These are phyloP conservation scores for Neurospora crassa DNA, from an alignment of 2,329 filamentous ascomycete genomes.

Conservation along the genomic window DNA sequence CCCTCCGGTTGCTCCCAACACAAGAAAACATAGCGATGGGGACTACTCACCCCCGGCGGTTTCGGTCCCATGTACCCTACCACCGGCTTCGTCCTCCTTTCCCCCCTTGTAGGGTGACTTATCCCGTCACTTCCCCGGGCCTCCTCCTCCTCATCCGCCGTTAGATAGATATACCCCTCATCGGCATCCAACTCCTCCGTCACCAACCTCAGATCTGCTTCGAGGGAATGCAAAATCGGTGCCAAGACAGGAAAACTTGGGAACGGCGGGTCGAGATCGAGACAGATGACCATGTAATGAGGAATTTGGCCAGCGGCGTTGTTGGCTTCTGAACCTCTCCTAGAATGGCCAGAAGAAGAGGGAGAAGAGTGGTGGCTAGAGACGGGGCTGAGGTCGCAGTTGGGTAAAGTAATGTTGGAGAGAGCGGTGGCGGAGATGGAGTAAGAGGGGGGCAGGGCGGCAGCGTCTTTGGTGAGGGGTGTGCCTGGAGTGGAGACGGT, in stretches of 20 bases:
- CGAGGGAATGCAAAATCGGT: slow-evolving; percentile 39
- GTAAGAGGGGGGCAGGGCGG: slow-evolving; percentile 6
- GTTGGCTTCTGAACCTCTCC: not conserved
- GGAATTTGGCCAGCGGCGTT: slow-evolving; percentile 3
- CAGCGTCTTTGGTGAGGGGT: slow-evolving; percentile 3
- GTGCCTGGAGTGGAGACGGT: slow-evolving; percentile 8
- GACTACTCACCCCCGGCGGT: slow-evolving; percentile 34
- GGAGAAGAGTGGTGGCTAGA: slow-evolving; percentile 1
- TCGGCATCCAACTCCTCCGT: slow-evolving; percentile 5
- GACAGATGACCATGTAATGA: slow-evolving; percentile 29
- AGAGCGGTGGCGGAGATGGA: slow-evolving; percentile 11
- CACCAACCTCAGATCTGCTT: slow-evolving; percentile 25
- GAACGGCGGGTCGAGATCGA: slow-evolving; percentile 40
- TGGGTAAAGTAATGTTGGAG: slow-evolving; percentile 9
- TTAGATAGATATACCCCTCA: slow-evolving; percentile 8
- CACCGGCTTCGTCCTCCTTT: slow-evolving; percentile 16
- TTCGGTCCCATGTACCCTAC: slow-evolving; percentile 34
- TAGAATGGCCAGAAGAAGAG: not conserved
- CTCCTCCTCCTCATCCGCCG: not conserved
- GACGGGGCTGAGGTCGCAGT: slow-evolving; percentile 12
- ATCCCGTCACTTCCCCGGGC: not conserved
- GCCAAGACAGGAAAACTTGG: slow-evolving; percentile 29
- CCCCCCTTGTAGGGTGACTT: not conserved
- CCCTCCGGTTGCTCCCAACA: slow-evolving; percentile 36
- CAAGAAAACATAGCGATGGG: slow-evolving; percentile 41